Base-by-base conservation (phyloP, 2,329 filamentous ascomycete species). In the Cladosporium sp. region DNA sequence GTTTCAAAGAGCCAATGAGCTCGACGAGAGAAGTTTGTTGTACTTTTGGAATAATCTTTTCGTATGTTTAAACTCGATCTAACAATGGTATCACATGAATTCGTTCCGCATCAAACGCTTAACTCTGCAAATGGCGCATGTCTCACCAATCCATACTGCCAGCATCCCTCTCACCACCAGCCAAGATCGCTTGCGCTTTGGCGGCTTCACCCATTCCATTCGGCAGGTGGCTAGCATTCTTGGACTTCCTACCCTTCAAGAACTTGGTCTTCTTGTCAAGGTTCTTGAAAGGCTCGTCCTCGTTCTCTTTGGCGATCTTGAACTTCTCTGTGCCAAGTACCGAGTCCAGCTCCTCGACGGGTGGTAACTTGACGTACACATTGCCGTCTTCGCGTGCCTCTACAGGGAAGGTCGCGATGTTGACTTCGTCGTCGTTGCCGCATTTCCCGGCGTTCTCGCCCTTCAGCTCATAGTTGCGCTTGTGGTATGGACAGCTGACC, bases 401-500 rank as follows among this genome's bases (percentile, higher is more conserved):
- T 4, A 85, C 85, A 0, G 83, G 82, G 72, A 96, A 96, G 0
- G 88, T 92, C 3, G 91, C 90, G 67, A 96, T 92, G 65, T 87
- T 91, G 63, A 94, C 80, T 19, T 80, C 80, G 36, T 82, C 80
- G 72, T 96, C 91, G 70, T 88, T 93, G 55, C 82, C 84, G 75
- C 92, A 95, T 17, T 82, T 80, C 1, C 91, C 90, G 0, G 84
- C 82, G 52, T 84, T 76, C 30, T 80, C 77, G 42, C 86, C 86
- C 39, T 80, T 81, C 43, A 96, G 84, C 69, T 90, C 85, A 72
- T 88, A 96, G 76, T 96, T 96, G 65, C 90, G 86, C 78, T 96
- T 96, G 78, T 96, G 92, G 73, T 88, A 86, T 0, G 92, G 92
- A 69, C 91, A 96, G 1, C 87, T 90, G 17, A 96, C 84, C 87